A percentile compares a stretch with the other conserved stretches of the same genome.
These are phyloP conservation scores for Clonostachys sp. DNA, from an alignment of 2,329 filamentous ascomycete genomes.

Conservation along the genomic window DNA sequence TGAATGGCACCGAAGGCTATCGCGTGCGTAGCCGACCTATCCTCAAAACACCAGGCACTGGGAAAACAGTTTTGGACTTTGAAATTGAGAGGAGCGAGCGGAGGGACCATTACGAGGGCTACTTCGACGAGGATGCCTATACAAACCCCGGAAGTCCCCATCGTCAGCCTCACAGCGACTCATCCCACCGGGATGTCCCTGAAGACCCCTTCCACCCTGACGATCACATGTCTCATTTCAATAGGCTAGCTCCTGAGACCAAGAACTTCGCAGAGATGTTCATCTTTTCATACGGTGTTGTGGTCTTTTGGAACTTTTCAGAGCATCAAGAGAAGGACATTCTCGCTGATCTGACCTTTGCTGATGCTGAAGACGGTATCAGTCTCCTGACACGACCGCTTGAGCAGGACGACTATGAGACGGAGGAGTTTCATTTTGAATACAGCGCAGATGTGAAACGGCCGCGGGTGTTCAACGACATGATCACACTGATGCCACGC, in stretches of 20 bases:
- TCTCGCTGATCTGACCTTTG: slow-evolving; percentile 89
- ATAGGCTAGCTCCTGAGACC: slow-evolving; percentile 63
- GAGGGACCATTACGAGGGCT: slow-evolving; percentile 86
- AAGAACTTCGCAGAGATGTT: slow-evolving; percentile 92
- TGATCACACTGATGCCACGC: slow-evolving; percentile 91
- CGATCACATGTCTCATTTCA: slow-evolving; percentile 43
- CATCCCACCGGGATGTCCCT: slow-evolving; percentile 22
- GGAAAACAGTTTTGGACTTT: slow-evolving; percentile 87
- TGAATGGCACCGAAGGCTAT: slow-evolving; percentile 83
- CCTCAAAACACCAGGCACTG: slow-evolving; percentile 81
- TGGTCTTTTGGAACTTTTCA: slow-evolving; percentile 98
- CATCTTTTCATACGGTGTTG: slow-evolving; percentile 94
- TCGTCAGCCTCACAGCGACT: slow-evolving; percentile 9
- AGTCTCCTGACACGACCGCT: slow-evolving; percentile 75
- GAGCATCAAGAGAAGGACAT: slow-evolving; percentile 96
- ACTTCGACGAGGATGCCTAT: slow-evolving; percentile 72
- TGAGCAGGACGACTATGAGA: slow-evolving; percentile 89
- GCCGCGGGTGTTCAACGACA: slow-evolving; percentile 95
- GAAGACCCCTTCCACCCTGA: slow-evolving; percentile 21
- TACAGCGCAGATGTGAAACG: slow-evolving; percentile 84
- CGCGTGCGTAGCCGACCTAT: slow-evolving; percentile 86
- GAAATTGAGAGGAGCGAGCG: slow-evolving; percentile 93
- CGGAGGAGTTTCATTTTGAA: slow-evolving; percentile 97
- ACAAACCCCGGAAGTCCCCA: slow-evolving; percentile 21
- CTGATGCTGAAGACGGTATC: slow-evolving; percentile 57